phyloP scores from a whole-genome alignment of 495 filamentous ascomycete genomes.

The Lophiostoma macrostomum region DNA sequence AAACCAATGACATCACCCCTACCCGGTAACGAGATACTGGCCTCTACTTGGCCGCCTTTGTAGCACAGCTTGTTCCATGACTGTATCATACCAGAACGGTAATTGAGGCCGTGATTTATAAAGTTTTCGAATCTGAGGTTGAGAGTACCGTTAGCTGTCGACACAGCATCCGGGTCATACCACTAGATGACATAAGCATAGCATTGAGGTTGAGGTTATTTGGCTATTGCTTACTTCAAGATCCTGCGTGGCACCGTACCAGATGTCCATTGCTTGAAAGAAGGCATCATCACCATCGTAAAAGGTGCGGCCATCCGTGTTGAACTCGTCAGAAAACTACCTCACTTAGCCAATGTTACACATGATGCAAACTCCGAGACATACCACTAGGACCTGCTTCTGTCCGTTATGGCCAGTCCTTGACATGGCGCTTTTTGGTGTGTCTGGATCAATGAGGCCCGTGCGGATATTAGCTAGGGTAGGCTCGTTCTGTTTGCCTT shows the following conservation, averaged over 20 bases:
- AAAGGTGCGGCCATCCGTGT: constrained; percentile 66
- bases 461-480: constrained; percentile 59
- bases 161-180: constrained; percentile 77
- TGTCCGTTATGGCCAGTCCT: constrained; percentile 59
- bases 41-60: constrained; percentile 73
- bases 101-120: constrained; percentile 65
- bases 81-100: constrained; percentile 77
- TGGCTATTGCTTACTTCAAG: constrained; percentile 53
- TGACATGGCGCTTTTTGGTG: constrained; percentile 56
- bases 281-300: constrained; percentile 73
- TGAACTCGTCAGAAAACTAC: constrained; percentile 79
- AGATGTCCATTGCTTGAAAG: constrained; percentile 68
- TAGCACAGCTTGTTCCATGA: constrained; percentile 81
- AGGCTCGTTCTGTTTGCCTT: constrained; percentile 51
- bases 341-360: neutral
- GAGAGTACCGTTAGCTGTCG: constrained; percentile 64
- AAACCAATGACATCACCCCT: constrained; percentile 65
- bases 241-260: constrained; percentile 78
- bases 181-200: constrained; percentile 47
- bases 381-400: constrained; percentile 62
- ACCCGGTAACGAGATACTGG: constrained; percentile 71
- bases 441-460: constrained; percentile 69
- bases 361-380: constrained; percentile 18
- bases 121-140: constrained; percentile 67
- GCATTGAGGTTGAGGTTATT: neutral